Evolutionary conservation across 225 moss, liverwort and hornwort genomes (phyloP), one percentile per base, ranked within the genome.

Genomic region (Thuidium tamariscinum): DNA sequence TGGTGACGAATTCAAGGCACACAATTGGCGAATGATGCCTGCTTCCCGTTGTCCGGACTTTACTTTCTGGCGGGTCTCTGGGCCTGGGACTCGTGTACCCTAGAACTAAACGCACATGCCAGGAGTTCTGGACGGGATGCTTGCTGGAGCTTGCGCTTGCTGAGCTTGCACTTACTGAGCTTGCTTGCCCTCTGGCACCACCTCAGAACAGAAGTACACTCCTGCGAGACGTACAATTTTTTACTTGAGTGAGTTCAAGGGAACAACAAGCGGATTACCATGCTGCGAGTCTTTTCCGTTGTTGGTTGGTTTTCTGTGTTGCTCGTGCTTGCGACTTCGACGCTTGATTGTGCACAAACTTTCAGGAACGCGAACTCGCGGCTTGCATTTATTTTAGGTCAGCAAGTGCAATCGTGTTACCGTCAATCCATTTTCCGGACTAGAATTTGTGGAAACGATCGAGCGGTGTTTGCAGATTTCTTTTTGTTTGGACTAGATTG

Each of bases 51-150:
- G 83, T 83, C 83, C 83, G 83, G 83, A 60, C 74, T 61, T 70
- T n/a, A 41, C 81, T 46, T 51, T 48, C 81, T 81, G 81, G 81
- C 81, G 61, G 81, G 69, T 70, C 67, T 60, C 86, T 79, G 79
- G 36, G 59, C 85, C 91, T 89, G 91, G 82, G 87, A 79, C 89
- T 87, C 78, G 80, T 91, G 89, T 91, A 89, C 91, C 87, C 83
- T 85, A 76, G 84, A 51, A 75, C 68, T 89, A 83, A 89, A 89
- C 91, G 85, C 83, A 69, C 89, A 68, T 79, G 83, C 67, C 83
- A 87, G 77, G 55, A 55, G 77, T 55, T 17, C 55, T 37, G 89
- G 87, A 91, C 87, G 80, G 65, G 63, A 60, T 52, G 32, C 61
- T 64, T 44, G 52, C 57, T 84, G 62, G 44, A 69, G 62, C 69